A percentile compares a stretch with the other conserved stretches of the same genome.
These are phyloP conservation scores for Spergularia azorica DNA, from an alignment of 179 eudicot genomes.

Conservation along the genomic window DNA sequence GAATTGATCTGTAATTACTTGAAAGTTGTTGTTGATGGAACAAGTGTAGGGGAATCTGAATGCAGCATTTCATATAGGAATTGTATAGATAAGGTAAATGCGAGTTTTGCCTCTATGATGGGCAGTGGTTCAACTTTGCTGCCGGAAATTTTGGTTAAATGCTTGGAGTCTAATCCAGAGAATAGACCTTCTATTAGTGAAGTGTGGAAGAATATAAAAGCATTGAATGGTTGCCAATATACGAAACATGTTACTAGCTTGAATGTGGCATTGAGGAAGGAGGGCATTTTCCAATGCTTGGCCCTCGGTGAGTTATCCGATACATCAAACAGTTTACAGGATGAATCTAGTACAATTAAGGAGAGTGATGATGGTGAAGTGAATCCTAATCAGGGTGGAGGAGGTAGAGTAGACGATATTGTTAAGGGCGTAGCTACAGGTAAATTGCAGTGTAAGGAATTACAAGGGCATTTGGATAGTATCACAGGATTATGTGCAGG, in stretches of 20 bases:
- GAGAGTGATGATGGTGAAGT: constrained; percentile 32
- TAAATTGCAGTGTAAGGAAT: constrained; percentile 48
- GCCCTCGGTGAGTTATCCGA: constrained; percentile 56
- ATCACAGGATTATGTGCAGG: constrained; percentile 76
- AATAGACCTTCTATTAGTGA: constrained; percentile 53
- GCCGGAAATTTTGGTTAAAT: constrained; percentile 45
- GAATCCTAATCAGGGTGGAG: constrained; percentile 32
- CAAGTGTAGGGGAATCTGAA: constrained; percentile 33
- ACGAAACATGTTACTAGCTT: constrained; percentile 27
- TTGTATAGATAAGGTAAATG: constrained; percentile 42
- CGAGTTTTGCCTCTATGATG: constrained; percentile 34
- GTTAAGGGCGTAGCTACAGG: constrained; percentile 46
- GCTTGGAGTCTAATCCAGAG: constrained; percentile 54
- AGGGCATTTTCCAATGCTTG: constrained; percentile 39
- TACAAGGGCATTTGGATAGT: constrained; percentile 81
- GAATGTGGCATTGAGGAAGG: constrained; percentile 21
- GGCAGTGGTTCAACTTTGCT: constrained; percentile 32
- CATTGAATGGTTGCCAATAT: constrained; percentile 32
- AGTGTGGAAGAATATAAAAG: constrained; percentile 61
- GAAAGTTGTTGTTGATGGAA: constrained; percentile 19
- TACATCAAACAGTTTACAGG: constrained; percentile 26
- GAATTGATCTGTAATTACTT: constrained; percentile 41
- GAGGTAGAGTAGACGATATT: constrained; percentile 38
- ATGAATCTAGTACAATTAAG: constrained; percentile 21
- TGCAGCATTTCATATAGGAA: constrained; percentile 28